A percentile compares a stretch with the other conserved stretches of the same genome.
These are phyloP conservation scores for Cardamine resedifolia DNA, from an alignment of 345 rosid genomes.

Conservation along the genomic window DNA sequence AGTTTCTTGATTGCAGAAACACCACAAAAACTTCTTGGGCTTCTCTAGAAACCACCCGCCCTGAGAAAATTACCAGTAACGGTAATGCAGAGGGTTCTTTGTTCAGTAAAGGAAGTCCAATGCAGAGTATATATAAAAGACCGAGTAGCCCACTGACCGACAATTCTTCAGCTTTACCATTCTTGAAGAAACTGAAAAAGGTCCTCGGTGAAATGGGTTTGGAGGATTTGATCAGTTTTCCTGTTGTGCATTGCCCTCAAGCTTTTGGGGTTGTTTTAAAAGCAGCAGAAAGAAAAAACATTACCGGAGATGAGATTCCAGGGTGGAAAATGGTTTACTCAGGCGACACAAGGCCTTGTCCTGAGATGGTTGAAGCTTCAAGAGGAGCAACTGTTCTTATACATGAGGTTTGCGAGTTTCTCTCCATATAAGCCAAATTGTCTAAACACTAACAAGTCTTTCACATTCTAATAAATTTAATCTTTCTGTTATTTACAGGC, in stretches of 20 bases:
- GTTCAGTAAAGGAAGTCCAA: slow-evolving; percentile 61
- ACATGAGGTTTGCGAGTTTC: slow-evolving; percentile 63
- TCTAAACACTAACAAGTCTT: background rate
- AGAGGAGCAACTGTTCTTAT: slow-evolving; percentile 85
- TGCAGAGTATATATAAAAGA: slow-evolving; percentile 76
- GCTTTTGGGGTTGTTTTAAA: slow-evolving; percentile 78
- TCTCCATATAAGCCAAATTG: too few relatives aligned
- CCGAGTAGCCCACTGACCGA: slow-evolving; percentile 51
- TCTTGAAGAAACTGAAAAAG: slow-evolving; percentile 53
- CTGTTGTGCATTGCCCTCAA: slow-evolving; percentile 98
- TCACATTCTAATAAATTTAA: background rate
- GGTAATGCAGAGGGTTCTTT: slow-evolving; percentile 42
- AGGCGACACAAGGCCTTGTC: slow-evolving; percentile 97
- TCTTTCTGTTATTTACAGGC: slow-evolving; percentile 50
- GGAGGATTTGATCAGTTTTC: slow-evolving; percentile 71
- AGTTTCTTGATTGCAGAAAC: slow-evolving; percentile 84
- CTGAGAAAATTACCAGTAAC: slow-evolving; percentile 29
- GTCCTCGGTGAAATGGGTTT: slow-evolving; percentile 66
- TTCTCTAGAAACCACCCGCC: slow-evolving; percentile 42
- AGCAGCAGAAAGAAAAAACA: slow-evolving; percentile 71
- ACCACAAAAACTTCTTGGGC: slow-evolving; percentile 67
- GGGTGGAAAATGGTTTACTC: slow-evolving; percentile 98
- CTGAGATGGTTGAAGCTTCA: slow-evolving; percentile 70
- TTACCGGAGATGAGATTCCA: slow-evolving; percentile 62
- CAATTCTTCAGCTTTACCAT: slow-evolving; percentile 47